A percentile compares a stretch with the other conserved stretches of the same genome.
phyloP scores from a whole-genome alignment of 1,284 basidiomycete species.

The Irpex rosettiformis region DNA sequence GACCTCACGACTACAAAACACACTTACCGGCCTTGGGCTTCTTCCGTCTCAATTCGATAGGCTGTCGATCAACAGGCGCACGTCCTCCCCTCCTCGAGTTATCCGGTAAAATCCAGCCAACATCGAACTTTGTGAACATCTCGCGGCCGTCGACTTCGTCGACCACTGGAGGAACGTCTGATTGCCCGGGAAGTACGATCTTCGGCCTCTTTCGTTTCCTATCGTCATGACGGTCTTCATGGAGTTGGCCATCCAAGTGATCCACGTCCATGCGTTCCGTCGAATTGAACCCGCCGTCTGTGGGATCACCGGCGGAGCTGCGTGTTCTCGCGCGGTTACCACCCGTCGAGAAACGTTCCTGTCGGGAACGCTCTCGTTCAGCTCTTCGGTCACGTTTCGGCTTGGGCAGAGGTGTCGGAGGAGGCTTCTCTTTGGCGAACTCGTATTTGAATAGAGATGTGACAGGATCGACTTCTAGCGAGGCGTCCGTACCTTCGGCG shows the following conservation, averaged over 20 bases:
- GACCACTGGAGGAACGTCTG: constrained; percentile 49
- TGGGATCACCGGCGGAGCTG: constrained; percentile 23
- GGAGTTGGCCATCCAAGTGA: not conserved
- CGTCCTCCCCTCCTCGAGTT: constrained; percentile 62
- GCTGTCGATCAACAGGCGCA: constrained; percentile 38
- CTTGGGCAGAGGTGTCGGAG: constrained; percentile 26
- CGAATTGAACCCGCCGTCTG: not conserved
- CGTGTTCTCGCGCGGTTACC: constrained; percentile 49
- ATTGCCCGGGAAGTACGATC: constrained; percentile 29
- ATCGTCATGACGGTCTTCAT: not conserved
- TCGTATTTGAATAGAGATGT: constrained; percentile 67
- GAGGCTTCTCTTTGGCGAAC: constrained; percentile 57
- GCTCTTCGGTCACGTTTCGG: constrained; percentile 38
- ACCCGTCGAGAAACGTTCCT: constrained; percentile 23
- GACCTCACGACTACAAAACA: not conserved
- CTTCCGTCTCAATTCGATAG: constrained; percentile 45
- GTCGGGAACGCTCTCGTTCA: constrained; percentile 30
- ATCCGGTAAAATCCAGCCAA: constrained; percentile 85
- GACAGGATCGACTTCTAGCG: constrained; percentile 59
- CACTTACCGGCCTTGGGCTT: constrained; percentile 47
- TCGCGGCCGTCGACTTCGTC: constrained; percentile 67
- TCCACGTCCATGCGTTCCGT: not conserved
- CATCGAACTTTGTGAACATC: constrained; percentile 82
- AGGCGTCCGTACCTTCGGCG: constrained; percentile 45
- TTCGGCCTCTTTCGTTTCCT: constrained; percentile 16